Percentiles rank a stretch among this genome's conserved stretches.
Evolutionary conservation across 2,329 filamentous ascomycete species (phyloP).

Genomic region (Xylaria sp.): DNA sequence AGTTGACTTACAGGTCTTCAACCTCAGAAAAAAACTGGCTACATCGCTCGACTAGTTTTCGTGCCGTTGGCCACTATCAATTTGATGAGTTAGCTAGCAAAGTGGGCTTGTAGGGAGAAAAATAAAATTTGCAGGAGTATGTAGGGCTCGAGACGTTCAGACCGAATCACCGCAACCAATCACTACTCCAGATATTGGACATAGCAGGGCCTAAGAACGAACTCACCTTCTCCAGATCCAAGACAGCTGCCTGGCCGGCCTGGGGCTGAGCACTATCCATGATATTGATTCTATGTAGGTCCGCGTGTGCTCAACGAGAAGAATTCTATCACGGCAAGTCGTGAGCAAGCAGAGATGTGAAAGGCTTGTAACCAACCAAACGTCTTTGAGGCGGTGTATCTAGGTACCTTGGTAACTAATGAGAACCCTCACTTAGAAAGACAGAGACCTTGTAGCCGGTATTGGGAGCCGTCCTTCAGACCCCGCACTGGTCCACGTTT

Average conservation of each 20-base stretch:
- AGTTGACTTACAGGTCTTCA: constrained; percentile 47
- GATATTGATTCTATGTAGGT: not conserved
- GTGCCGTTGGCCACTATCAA: constrained; percentile 46
- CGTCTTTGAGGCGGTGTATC: not conserved
- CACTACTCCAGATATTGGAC: not conserved
- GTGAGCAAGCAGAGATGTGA: not conserved
- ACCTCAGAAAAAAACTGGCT: constrained; percentile 49
- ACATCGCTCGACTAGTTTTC: constrained; percentile 47
- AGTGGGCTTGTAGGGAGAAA: not conserved
- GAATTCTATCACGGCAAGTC: not conserved
- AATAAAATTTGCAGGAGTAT: not conserved
- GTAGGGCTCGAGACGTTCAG: not conserved
- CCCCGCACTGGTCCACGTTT: constrained; percentile 18
- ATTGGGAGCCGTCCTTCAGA: constrained; percentile 11
- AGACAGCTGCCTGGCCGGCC: constrained; percentile 37
- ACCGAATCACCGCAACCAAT: not conserved
- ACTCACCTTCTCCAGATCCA: constrained; percentile 42
- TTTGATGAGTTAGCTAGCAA: constrained; percentile 1
- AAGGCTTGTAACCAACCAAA: not conserved
- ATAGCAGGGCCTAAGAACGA: not conserved
- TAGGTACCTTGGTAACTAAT: not conserved
- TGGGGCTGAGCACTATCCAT: constrained; percentile 35
- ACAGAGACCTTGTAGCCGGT: not conserved
- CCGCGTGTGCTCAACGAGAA: not conserved
- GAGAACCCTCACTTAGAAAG: not conserved